These are phyloP conservation scores for Agrocybe praecox DNA, from an alignment of 768 basidiomycete species.

Conservation along the genomic window DNA sequence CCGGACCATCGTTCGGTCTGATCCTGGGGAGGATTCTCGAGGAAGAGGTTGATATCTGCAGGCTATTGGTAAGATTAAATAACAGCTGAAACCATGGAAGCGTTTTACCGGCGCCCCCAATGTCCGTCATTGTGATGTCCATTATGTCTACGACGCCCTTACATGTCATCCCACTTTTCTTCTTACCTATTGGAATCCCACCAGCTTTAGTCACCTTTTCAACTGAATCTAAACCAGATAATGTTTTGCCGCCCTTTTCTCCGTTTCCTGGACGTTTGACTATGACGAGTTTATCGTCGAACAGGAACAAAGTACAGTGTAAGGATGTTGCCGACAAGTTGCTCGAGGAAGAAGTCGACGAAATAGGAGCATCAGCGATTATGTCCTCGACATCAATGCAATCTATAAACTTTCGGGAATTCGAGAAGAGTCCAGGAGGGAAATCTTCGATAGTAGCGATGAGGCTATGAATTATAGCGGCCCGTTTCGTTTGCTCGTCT, in stretches of 20 bases:
- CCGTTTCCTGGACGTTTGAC: conserved; percentile 81
- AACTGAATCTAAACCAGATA: conserved; percentile 79
- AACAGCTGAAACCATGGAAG: conserved; percentile 1
- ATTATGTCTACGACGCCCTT: conserved; percentile 85
- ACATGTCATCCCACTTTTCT: conserved; percentile 80
- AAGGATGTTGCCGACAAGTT: conserved; percentile 50
- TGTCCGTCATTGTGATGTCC: conserved; percentile 81
- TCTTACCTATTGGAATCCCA: conserved; percentile 62
- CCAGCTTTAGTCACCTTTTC: conserved; percentile 72
- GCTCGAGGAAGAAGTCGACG: conserved; percentile 44
- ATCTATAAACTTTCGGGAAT: conserved; percentile 85
- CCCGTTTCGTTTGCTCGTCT: conserved; percentile 89
- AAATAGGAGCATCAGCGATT: conserved; percentile 50
- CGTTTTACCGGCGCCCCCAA: conserved; percentile 79
- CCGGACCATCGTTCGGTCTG: conserved; percentile 87
- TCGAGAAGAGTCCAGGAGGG: conserved; percentile 88
- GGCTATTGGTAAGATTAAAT: background rate
- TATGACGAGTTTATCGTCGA: conserved; percentile 92
- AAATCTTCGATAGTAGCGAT: conserved; percentile 87
- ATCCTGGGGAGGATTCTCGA: conserved; percentile 82
- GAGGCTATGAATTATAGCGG: conserved; percentile 85
- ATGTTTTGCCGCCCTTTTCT: conserved; percentile 70
- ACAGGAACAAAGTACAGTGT: conserved; percentile 89
- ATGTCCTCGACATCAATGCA: conserved; percentile 93
- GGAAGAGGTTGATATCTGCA: conserved; percentile 81